Evolutionary conservation across 2,329 filamentous ascomycete genomes (phyloP), one percentile per base, ranked within the genome.

Genomic region (Diatrype stigma): DNA sequence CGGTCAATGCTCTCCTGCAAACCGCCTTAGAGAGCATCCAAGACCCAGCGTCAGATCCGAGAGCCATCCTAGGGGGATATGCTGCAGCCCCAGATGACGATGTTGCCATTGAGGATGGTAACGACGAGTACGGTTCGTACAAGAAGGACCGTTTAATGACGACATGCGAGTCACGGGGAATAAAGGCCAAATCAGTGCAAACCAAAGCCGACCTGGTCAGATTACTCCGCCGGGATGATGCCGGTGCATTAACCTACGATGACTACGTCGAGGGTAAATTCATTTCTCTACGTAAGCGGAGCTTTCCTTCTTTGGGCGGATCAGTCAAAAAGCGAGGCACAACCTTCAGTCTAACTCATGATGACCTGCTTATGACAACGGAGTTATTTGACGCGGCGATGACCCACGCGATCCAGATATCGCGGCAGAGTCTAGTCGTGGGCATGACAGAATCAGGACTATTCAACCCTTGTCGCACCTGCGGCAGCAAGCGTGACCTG

Each of bases 261-360:
- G 21, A 23, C 12, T 26, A 26, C n/a, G 22, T 44, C 12, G 40
- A 44, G 6, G 40, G 40, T 8, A 44, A 26, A 28, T 44, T 23
- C 22, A n/a, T 23, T 12, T 12, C 17, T n/a, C 16, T 44, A 16
- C 21, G 21, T n/a, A 28, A n/a, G 22, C 40, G 22, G 22, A 11
- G 16, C 5, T 44, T 21, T 26, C 40, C 40, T 5, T 10, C 8
- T 17, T 26, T 44, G 14, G 19, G 10, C 16, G n/a, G n/a, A n/a
- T n/a, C n/a, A n/a, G 16, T 12, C 12, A 44, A 44, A 11, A 28
- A 51, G 16, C 53, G 62, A 17, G 60, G 61, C 26, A 59, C 54
- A 3, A 46, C 14, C 8, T 63, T 56, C 37, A 60, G 57, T n/a
- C 42, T 49, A 42, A 59, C 55, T 34, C 50, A 60, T 44, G 58